Evolutionary conservation across 2,329 filamentous ascomycete species (phyloP).

Genomic region (Colletotrichum sp.): DNA sequence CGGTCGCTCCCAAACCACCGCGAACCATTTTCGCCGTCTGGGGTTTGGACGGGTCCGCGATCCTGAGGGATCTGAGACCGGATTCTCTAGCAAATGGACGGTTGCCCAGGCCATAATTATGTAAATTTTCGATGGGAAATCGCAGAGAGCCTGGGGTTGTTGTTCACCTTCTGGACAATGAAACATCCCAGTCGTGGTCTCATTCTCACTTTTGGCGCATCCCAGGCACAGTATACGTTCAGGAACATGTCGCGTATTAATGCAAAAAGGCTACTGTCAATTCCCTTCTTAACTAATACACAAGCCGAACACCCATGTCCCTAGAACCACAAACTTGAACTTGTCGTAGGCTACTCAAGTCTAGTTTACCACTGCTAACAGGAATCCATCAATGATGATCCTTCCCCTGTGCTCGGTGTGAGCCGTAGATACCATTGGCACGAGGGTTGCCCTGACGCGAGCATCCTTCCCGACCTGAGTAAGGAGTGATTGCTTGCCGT

Average conservation of each 20-base stretch:
- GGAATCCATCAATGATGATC: background rate
- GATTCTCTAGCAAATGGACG: background rate
- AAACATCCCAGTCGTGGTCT: background rate
- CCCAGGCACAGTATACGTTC: background rate
- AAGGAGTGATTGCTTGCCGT: conserved; percentile 22
- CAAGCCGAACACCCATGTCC: background rate
- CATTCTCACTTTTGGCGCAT: background rate
- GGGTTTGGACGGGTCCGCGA: background rate
- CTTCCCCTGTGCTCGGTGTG: background rate
- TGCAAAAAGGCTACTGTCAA: background rate
- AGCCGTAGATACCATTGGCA: conserved; percentile 21
- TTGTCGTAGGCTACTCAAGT: background rate
- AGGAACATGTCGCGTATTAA: background rate
- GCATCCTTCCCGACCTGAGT: conserved; percentile 26
- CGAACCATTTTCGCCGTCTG: background rate
- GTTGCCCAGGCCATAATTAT: background rate
- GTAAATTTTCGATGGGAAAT: background rate
- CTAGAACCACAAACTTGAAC: background rate
- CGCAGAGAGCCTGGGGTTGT: background rate
- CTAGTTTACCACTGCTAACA: background rate
- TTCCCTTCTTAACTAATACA: background rate
- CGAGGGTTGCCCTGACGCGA: conserved; percentile 28
- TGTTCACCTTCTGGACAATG: background rate
- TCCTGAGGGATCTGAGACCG: background rate
- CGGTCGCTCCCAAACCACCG: background rate